Base-by-base conservation (phyloP, 345 rosid species). In the Bruguiera sexangula region DNA sequence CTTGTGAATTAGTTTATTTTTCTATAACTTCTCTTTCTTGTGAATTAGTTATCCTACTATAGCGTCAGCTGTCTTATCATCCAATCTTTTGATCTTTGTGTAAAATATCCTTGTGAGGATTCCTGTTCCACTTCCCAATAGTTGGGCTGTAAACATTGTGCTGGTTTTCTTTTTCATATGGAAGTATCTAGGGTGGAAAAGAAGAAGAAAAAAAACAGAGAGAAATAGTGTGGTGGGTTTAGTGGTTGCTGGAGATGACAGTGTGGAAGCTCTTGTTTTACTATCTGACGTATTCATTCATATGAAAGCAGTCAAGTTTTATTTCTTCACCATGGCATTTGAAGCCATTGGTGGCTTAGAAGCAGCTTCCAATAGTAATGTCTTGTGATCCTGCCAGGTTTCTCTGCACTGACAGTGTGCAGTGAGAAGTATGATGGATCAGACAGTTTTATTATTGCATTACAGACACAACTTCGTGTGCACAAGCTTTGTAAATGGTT, bases 351-450 rank as follows among this genome's bases (percentile, higher is more conserved):
- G 72, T 73, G 78, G 79, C 58, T 22, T 63, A 16, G 68, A 77
- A 77, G 66, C 82, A 79, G 92, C 98, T 91, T 94, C 98, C 95
- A 55, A 91, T 36, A 94, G 78, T 60, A 61, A 89, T 57, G 22
- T 29, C 56, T 5, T 8, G 34, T 79, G 96, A 86, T 91, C 93
- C 91, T 81, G 76, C 84, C 97, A 91, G 98, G 98, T 94, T 85
- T 91, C 86, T 88, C 97, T 91, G 96, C 72, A 91, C 89, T 89
- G 97, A 67, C 95, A 94, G 94, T 88, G 97, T 91, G 86, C 97
- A 87, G 95, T 43, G 93, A 94, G 93, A 91, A 94, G 97, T 94
- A 85, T 91, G 90, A 91, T 83, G 93, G 95, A 89, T 94, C 91
- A 64, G 18, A 94, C 96, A 91, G 55, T 68, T 69, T 69, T 52